Evolutionary conservation across 139 green algal genomes (phyloP), one percentile per base, ranked within the genome.

Genomic region (Ostreobium quekettii): DNA sequence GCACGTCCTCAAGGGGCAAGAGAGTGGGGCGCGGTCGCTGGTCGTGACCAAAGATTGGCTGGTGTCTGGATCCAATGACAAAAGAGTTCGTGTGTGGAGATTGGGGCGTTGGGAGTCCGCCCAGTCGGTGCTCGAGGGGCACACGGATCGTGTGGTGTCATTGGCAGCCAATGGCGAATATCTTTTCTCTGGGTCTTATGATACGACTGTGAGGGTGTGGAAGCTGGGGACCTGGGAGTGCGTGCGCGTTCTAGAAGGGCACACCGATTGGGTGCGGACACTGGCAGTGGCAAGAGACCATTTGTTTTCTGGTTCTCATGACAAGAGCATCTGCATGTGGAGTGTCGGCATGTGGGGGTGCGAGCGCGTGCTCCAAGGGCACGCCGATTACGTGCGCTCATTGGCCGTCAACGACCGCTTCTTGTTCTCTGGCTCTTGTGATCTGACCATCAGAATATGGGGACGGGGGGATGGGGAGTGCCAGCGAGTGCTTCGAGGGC

Each of bases 121-220:
- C 6, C 7, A 62, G 33, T n/a, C n/a, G n/a, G 49, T 62, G 49
- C 15, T 62, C 26, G 49, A 62, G 49, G 49, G 49, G 15, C 49
- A 62, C 15, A 62, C 49, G 6, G 49, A 19, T 62, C 26, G 26
- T 22, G 49, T 62, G 7, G 6, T 26, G 49, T 11, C 49, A 31
- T 19, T 62, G 49, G 49, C 15, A 62, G 49, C 33, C 7, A 7
- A 6, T 22, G 33, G 33, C 33, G 33, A 62, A 8, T 37, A 62
- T 11, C 49, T 62, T 28, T 62, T 62, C 49, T 62, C 49, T 11
- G 49, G 7, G 19, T 62, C 49, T 11, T 19, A 62, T 19, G 49
- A 62, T 62, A 62, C 7, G 19, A 62, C 49, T 31, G 49, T 62
- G 8, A 62, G 49, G 15, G 49, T 62, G 15, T 62, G 49, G 49